Base-by-base conservation (phyloP, 2,329 filamentous ascomycete species). In the Ceratocystis variospora region DNA sequence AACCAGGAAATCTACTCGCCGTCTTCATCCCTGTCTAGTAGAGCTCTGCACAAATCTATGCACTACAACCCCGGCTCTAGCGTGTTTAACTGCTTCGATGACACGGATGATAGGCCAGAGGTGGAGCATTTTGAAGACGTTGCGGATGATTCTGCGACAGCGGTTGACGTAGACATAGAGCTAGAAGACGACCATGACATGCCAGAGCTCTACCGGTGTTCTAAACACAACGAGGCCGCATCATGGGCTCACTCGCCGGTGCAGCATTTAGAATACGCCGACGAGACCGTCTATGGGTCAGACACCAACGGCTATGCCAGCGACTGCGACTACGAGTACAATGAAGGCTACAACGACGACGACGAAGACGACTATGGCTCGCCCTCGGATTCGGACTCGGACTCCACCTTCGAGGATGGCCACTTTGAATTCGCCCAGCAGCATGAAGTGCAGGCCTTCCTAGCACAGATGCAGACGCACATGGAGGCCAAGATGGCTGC, bases 351-450 rank as follows among this genome's bases (percentile, higher is more conserved):
- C 2, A 17, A 19, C 4, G 33, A n/a, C 41, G 5, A 48, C 1
- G 31, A 48, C 2, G 31, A 33, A 4, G 19, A 62, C 59, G 37
- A 62, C 19, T 19, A 45, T 12, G 37, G 28, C 41, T 44, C 12
- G 37, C 22, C 15, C 37, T 25, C 37, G 33, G n/a, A 31, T 6
- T 22, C 50, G 4, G 22, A 50, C 48, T 50, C 53, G 50, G 44
- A 33, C 31, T 66, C 59, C 25, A 50, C 44, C 6, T 10, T 22
- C 6, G 44, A 53, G n/a, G 48, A 48, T 10, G 61, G 48, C 17
- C 63, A 61, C 33, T 65, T 67, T 57, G 63, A 67, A 31, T 67
- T 67, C 41, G 66, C 66, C 46, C 66, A 59, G 15, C 66, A 67
- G 61, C 66, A 67, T 19, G 63, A 67, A 46, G 57, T 67, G 7